Evolutionary conservation across 108 stramenopile species (phyloP).

Genomic region (Cyclostephanos invisitatus): DNA sequence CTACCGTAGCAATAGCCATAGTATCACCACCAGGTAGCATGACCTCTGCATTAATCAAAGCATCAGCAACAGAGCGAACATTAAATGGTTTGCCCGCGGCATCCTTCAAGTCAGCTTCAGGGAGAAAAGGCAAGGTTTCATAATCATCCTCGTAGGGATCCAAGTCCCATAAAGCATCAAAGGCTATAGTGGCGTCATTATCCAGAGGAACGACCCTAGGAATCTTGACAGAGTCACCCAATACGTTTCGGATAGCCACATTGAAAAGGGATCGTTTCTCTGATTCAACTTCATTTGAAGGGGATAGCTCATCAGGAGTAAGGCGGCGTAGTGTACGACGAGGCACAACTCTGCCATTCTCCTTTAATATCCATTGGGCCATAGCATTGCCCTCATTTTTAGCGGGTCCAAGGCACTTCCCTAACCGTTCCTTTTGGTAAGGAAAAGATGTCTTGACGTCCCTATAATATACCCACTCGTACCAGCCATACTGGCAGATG

Average conservation of each 20-base stretch:
- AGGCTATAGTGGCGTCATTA: too few relatives aligned
- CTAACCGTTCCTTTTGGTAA: conserved; percentile 53
- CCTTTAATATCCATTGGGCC: too few relatives aligned
- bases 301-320: conserved; percentile 14
- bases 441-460: conserved; percentile 17
- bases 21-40: conserved; percentile 27
- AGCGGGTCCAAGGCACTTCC: too few relatives aligned
- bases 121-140: conserved; percentile 7
- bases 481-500: conserved; percentile 39
- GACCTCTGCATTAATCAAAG: conserved; percentile 41
- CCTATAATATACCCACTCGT: conserved; percentile 40
- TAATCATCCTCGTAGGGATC: background rate
- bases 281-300: conserved; percentile 15
- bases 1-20: conserved; percentile 23
- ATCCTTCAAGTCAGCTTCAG: conserved; percentile 37
- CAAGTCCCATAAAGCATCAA: conserved; percentile 1
- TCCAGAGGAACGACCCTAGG: too few relatives aligned
- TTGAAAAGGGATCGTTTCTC: conserved; percentile 1
- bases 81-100: conserved; percentile 8
- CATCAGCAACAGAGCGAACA: conserved; percentile 27
- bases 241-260: background rate
- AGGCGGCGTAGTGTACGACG: conserved; percentile 21
- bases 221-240: too few relatives aligned
- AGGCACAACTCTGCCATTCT: too few relatives aligned
- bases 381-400: too few relatives aligned